A percentile compares a stretch with the other conserved stretches of the same genome.
phyloP scores from a whole-genome alignment of 2,329 filamentous ascomycete species.

The Sporothrix humicola region DNA sequence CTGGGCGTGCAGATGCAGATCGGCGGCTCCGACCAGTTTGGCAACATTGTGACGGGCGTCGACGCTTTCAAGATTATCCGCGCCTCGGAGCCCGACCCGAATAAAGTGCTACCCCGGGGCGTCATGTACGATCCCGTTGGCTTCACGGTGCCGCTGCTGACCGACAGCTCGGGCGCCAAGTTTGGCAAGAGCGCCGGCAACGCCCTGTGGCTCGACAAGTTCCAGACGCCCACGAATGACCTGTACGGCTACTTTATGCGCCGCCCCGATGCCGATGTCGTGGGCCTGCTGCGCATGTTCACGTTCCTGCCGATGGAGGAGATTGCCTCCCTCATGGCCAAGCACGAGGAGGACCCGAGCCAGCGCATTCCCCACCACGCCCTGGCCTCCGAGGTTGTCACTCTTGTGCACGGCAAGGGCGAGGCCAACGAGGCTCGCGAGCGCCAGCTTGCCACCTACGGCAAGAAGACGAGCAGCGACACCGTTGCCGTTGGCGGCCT shows the following conservation, averaged over 20 bases:
- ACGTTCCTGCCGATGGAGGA: conserved; percentile 78
- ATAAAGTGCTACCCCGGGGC: conserved; percentile 48
- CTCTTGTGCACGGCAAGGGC: conserved; percentile 74
- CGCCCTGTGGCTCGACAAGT: conserved; percentile 86
- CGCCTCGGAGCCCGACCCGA: conserved; percentile 56
- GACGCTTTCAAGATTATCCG: conserved; percentile 81
- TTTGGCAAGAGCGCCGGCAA: conserved; percentile 96
- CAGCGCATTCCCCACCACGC: conserved; percentile 80
- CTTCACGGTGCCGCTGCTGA: conserved; percentile 88
- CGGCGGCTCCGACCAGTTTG: conserved; percentile 93
- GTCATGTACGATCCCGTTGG: conserved; percentile 70
- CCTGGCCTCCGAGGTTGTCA: conserved; percentile 81
- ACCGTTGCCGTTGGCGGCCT: not conserved
- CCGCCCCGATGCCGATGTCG: conserved; percentile 79
- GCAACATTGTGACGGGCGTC: conserved; percentile 91
- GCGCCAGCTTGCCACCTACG: conserved; percentile 59
- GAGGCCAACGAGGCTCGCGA: conserved; percentile 67
- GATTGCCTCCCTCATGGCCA: conserved; percentile 71
- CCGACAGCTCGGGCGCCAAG: conserved; percentile 82
- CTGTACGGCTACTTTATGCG: conserved; percentile 90
- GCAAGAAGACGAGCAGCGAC: not conserved
- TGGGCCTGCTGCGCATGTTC: conserved; percentile 82
- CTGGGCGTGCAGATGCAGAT: conserved; percentile 81
- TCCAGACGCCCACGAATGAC: conserved; percentile 81
- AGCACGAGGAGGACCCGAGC: conserved; percentile 70